phyloP scores from a whole-genome alignment of 2,329 filamentous ascomycete species.

The Trichoderma citrinoviride region DNA sequence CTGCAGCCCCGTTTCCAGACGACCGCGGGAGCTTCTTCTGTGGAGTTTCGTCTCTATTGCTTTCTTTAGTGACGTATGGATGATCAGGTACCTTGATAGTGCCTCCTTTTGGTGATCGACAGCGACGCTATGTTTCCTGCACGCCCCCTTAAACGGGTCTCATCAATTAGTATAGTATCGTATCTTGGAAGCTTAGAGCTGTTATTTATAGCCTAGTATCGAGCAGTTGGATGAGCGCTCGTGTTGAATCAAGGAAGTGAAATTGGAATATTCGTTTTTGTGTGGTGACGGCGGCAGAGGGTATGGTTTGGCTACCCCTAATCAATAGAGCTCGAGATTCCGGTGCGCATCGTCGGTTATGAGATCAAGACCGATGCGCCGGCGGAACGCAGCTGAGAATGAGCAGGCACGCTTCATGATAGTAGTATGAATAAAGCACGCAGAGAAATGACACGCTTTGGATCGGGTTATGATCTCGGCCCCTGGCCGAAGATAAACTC shows the following conservation, averaged over 20 bases:
- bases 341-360: background rate
- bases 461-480: background rate
- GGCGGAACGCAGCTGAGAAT: background rate
- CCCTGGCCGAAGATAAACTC: conserved; percentile 38
- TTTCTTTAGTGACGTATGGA: conserved; percentile 14
- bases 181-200: background rate
- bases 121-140: background rate
- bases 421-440: background rate
- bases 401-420: background rate
- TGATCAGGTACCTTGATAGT: conserved; percentile 9
- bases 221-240: conserved; percentile 8
- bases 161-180: background rate
- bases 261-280: background rate
- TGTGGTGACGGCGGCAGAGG: background rate
- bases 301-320: conserved; percentile 1
- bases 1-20: conserved; percentile 3
- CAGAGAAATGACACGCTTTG: background rate
- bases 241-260: background rate
- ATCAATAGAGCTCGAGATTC: background rate
- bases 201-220: conserved; percentile 14
- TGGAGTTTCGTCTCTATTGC: background rate
- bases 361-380: background rate
- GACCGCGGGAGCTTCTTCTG: background rate
- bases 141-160: conserved; percentile 2
- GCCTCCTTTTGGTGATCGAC: background rate